Evolutionary conservation across 805 yeast species (phyloP), one percentile per base, ranked within the genome.

Genomic region (Yarrowia porcina): DNA sequence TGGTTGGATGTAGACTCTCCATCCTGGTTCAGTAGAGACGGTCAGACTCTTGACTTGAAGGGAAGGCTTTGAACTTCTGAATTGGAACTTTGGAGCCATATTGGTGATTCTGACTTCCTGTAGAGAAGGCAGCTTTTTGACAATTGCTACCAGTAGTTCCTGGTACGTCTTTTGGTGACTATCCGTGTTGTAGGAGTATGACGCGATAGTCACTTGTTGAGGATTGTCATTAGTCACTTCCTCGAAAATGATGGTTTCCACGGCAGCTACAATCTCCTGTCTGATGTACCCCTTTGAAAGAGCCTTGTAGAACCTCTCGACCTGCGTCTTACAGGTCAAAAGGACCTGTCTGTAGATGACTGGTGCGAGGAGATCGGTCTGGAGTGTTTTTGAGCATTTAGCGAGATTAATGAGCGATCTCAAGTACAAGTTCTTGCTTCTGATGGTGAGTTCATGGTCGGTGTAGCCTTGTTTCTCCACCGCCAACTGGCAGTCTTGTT

Each of bases 281-380:
- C 61, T 20, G 20, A 56, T 56, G 39, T 39, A 28, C 2, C 49
- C 47, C 30, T 41, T 56, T 2, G 49, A 39, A n/a, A 56, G 36
- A 21, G 61, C 61, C 49, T 28, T 56, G 49, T 39, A 28, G 39
- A 56, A 56, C 17, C 61, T 4, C 13, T 39, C 49, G 12, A 41
- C 61, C 23, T 56, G 49, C 12, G 49, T 20, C 21, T 56, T 56
- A 18, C 49, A 56, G 21, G 49, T 30, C 30, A 56, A 8, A 3
- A 56, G 47, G 3, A 56, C 61, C 39, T 56, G 47, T 56, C 49
- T 56, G 39, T 56, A 56, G 36, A 41, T 41, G 39, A 56, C 38
- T n/a, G 61, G 61, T 10, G 49, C 61, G 7, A 56, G 49, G n/a
- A 56, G 49, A 15, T 41, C 49, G 7, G 32, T 56, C 49, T 39